phyloP scores from a whole-genome alignment of 176 grass and related monocot genomes.

The Musa schizocarpa region DNA sequence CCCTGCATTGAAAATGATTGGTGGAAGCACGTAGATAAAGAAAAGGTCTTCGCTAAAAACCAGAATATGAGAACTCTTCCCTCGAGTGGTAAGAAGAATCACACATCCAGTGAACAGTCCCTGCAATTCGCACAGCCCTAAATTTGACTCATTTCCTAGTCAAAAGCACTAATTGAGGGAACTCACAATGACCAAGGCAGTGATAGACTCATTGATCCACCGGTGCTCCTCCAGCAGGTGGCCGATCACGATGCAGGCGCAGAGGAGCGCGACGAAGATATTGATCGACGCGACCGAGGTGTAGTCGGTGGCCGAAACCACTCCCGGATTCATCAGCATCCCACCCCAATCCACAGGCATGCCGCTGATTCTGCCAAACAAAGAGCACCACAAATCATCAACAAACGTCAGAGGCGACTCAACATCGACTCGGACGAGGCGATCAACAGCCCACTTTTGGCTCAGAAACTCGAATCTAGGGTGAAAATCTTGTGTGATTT shows the following conservation, averaged over 20 bases:
- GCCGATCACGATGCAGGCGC: constrained; percentile 87
- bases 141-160: neutral
- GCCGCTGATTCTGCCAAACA: neutral
- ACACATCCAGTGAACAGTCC: constrained; percentile 64
- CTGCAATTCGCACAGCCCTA: constrained; percentile 24
- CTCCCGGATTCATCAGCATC: constrained; percentile 15
- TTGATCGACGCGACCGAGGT: constrained; percentile 70
- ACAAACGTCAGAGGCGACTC: neutral
- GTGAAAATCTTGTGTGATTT: neutral
- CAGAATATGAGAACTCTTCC: constrained; percentile 59
- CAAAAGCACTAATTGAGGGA: neutral
- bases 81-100: constrained; percentile 43
- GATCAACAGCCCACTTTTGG: neutral
- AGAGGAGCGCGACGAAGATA: constrained; percentile 75
- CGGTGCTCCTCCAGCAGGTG: constrained; percentile 77
- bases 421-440: neutral
- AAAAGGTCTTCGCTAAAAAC: constrained; percentile 86
- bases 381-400: neutral
- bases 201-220: constrained; percentile 86
- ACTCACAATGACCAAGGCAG: constrained; percentile 61
- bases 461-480: neutral
- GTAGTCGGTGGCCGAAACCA: constrained; percentile 30
- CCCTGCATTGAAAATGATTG: constrained; percentile 97
- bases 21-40: constrained; percentile 92
- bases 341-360: constrained; percentile 46